Base-by-base conservation (phyloP, 179 eudicot species). In the Dionaea muscipula region DNA sequence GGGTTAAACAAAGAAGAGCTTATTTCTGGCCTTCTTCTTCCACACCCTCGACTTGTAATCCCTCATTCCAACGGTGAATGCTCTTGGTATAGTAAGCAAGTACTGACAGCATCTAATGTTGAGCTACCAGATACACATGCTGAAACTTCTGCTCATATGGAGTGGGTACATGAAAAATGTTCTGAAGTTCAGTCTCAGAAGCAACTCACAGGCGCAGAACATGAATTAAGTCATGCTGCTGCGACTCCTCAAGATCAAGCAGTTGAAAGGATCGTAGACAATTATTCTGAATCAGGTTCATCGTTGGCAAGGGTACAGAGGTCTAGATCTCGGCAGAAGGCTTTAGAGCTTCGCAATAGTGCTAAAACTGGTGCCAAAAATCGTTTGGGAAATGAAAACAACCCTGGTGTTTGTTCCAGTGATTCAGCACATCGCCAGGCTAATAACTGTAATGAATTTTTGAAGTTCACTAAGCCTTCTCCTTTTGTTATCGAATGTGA, bases 241-340 rank as follows among this genome's bases (percentile, higher is more conserved):
- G 71, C 49, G 57, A 78, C 85, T 33, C 94, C 83, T 63, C 78
- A 65, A 49, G 77, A 68, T 38, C 74, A 59, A 69, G 60, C 51
- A 22, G 81, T 60, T 53, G 68, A 33, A 50, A 67, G 53, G 54
- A 48, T 58, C 49, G 55, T 66, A 23, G 47, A 63, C 61, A 56
- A 41, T 17, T 58, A 19, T 37, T 28, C 46, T 52, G 64, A 63
- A 51, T 65, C 45, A 35, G 88, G 77, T 56, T 72, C 56, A 61
- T 82, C 89, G 33, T 61, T 82, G 25, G 82, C 70, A 37, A 69
- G 71, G 59, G 49, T 87, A 23, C 81, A 84, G 49, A 78, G 96
- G 68, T 91, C 98, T 50, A 91, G 68, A 63, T 84, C 98, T 15
- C 83, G 98, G 58, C 98, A 91, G 71, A 87, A 74, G 70, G 98